Evolutionary conservation across 768 basidiomycete species (phyloP), one percentile per base, ranked within the genome.

Genomic region (Tubosaeta brunneosetosa): DNA sequence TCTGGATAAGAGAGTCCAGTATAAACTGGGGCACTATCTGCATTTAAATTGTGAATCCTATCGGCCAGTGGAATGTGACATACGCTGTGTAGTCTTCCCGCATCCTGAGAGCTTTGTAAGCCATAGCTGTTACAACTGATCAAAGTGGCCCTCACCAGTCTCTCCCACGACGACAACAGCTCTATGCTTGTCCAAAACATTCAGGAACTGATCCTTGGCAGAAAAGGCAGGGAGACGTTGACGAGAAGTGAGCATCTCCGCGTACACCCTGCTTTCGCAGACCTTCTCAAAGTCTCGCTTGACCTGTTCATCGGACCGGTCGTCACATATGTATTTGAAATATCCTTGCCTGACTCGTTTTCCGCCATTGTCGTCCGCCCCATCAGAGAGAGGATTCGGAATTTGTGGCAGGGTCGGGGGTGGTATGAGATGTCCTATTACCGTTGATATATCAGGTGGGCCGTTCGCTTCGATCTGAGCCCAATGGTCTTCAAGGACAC

Each of bases 71-170:
- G 27, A 41, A 5, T 16, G 31, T 46, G 19, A 55, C 77, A 53
- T 60, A 91, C 88, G 63, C 62, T 94, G 91, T 0, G 91, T 94
- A 2, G 91, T 94, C 69, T 97, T 97, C 26, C 94, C 94, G 47
- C 87, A 91, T 45, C 94, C 88, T 79, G 62, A 54, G 36, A 19
- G 27, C 31, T 17, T 22, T 25, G 31, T 62, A 17, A 66, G 47
- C 27, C 29, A 48, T 3, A 33, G 19, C 2, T 22, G 19, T 16
- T 36, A 36, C 16, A 36, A 44, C 19, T 22, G 38, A 41, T 42
- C 34, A 37, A 46, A 26, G 11, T 40, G 14, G 16, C 10, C 46
- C 72, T 57, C 33, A 88, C 88, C 90, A 47, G 91, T 93, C 70
- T 95, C 94, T 41, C 94, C 94, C 5, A 94, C 88, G 0, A 97